Percentiles rank a stretch among this genome's conserved stretches.
Evolutionary conservation across 2,329 filamentous ascomycete species (phyloP).

Genomic region (Colletotrichum destructivum): DNA sequence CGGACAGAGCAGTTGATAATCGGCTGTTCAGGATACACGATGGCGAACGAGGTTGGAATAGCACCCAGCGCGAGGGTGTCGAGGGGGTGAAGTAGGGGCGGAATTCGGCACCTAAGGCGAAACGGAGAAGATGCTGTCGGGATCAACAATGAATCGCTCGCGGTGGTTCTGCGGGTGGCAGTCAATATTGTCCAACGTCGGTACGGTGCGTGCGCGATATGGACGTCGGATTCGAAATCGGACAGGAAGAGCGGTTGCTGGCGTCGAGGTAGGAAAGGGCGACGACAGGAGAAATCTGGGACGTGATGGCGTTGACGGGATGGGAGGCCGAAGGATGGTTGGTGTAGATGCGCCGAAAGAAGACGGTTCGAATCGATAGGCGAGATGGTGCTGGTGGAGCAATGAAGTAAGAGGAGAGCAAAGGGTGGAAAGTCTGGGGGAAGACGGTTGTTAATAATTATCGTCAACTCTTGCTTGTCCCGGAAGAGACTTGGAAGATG

Average conservation of each 20-base stretch:
- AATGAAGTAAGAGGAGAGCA: slow-evolving; percentile 40
- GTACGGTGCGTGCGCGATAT: not conserved
- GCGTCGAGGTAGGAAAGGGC: slow-evolving; percentile 9
- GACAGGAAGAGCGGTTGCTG: slow-evolving; percentile 7
- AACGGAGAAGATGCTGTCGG: slow-evolving; percentile 3
- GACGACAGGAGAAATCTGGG: slow-evolving; percentile 26
- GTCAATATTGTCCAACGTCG: slow-evolving; percentile 24
- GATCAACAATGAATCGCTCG: slow-evolving; percentile 10
- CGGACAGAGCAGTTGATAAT: slow-evolving; percentile 53
- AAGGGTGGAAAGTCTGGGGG: slow-evolving; percentile 44
- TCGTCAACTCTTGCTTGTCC: slow-evolving; percentile 37
- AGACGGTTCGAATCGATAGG: slow-evolving; percentile 14
- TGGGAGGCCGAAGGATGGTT: slow-evolving; percentile 28
- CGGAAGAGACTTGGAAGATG: slow-evolving; percentile 30
- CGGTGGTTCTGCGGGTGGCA: slow-evolving; percentile 4
- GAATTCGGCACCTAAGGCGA: slow-evolving; percentile 34
- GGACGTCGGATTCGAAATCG: slow-evolving; percentile 13
- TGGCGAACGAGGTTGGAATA: slow-evolving; percentile 45
- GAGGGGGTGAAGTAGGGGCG: slow-evolving; percentile 5
- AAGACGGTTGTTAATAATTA: slow-evolving; percentile 43
- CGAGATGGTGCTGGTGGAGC: slow-evolving; percentile 38
- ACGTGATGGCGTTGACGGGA: slow-evolving; percentile 28
- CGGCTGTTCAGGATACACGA: slow-evolving; percentile 44
- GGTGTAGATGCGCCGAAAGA: slow-evolving; percentile 22
- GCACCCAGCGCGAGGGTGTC: slow-evolving; percentile 18